Percentiles rank a stretch among this genome's conserved stretches.
Conservation (phyloP, 257 asterid genomes). For the Knoxia roxburghii region DNA sequence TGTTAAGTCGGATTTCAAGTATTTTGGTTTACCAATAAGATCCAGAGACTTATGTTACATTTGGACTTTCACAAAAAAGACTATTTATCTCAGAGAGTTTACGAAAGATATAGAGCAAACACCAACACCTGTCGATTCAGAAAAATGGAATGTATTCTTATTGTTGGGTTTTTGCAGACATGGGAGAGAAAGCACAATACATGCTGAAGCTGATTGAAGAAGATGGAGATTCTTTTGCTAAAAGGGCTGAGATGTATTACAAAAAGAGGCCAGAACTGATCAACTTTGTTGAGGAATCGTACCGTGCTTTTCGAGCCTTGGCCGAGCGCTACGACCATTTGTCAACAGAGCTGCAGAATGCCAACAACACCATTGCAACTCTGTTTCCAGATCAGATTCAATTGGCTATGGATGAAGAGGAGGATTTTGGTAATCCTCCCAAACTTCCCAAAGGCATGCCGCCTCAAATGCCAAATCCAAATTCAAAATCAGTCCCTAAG, state of each 20-base stretch:
- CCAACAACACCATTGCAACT: conserved; percentile 72
- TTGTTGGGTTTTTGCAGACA: conserved; percentile 52
- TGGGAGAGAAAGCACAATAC: conserved; percentile 75
- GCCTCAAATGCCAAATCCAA: conserved; percentile 23
- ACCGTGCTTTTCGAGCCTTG: conserved; percentile 56
- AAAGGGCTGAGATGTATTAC: conserved; percentile 95
- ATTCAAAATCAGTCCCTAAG: conserved; percentile 38
- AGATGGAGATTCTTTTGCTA: conserved; percentile 88
- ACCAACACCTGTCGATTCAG: no score
- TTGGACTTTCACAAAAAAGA: no score
- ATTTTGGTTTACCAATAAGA: no score
- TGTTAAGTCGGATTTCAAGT: no score
- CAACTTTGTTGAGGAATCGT: conserved; percentile 64
- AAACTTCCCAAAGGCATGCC: conserved; percentile 18
- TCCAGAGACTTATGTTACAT: no score
- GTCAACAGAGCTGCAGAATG: conserved; percentile 81
- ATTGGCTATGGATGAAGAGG: conserved; percentile 51
- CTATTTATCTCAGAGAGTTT: no score
- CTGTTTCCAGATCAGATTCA: conserved; percentile 77
- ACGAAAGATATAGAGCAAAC: no score
- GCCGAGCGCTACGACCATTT: conserved; percentile 85
- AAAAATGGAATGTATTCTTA: not conserved
- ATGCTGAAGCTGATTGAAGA: conserved; percentile 69
- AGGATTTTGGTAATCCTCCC: conserved; percentile 26
- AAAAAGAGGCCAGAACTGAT: conserved; percentile 81